Evolutionary conservation across 1,139 yeast genomes (phyloP).

Genomic region (Protomyces inundatus): DNA sequence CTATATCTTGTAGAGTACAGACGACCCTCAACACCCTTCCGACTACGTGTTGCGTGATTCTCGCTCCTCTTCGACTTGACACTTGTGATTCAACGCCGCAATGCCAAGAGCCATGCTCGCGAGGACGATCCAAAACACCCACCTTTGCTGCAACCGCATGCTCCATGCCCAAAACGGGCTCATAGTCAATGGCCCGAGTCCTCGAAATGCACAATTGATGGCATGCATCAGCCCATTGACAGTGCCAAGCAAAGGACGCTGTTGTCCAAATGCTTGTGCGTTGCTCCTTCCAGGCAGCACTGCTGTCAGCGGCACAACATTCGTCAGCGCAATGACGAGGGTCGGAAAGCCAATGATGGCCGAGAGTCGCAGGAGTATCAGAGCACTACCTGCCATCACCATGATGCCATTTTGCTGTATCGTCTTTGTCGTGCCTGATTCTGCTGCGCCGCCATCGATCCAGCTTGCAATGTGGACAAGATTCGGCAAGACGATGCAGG

Average conservation of each 20-base stretch:
- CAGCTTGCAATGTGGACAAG: not conserved
- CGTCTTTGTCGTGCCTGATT: not conserved
- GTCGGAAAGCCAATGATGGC: not conserved
- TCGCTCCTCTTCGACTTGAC: not conserved
- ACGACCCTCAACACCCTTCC: not conserved
- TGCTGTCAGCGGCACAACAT: not conserved
- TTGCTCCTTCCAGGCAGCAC: not conserved
- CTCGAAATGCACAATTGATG: not conserved
- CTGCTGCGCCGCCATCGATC: not conserved
- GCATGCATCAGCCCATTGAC: slow-evolving; percentile 6
- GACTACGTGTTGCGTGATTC: not conserved
- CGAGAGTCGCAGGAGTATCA: not conserved
- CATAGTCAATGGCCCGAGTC: not conserved
- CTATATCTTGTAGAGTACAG: not conserved
- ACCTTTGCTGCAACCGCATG: not conserved
- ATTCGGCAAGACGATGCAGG: not conserved
- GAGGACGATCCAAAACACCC: not conserved
- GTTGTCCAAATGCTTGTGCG: not conserved
- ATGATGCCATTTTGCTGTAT: not conserved
- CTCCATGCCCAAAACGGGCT: slow-evolving; percentile 1
- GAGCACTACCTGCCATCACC: not conserved
- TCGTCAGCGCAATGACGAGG: not conserved
- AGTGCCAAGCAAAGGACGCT: not conserved
- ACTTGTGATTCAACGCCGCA: not conserved
- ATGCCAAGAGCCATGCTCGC: not conserved